Percentiles rank a stretch among this genome's conserved stretches.
Evolutionary conservation across 1,284 basidiomycete genomes (phyloP).

Genomic region (Golubevia pallescens): DNA sequence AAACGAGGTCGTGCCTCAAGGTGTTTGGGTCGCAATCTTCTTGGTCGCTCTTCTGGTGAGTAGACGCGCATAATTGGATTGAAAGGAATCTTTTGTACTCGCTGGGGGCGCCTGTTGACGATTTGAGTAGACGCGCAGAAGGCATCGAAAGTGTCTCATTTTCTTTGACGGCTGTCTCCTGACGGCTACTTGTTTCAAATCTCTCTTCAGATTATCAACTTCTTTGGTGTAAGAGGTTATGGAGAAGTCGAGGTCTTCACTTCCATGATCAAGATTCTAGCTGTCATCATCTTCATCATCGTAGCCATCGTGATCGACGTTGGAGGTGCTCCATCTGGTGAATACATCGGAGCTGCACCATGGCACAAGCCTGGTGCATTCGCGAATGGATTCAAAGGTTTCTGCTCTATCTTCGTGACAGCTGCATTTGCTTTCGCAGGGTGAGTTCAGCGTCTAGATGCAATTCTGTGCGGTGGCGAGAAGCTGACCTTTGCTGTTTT

Average conservation of each 20-base stretch:
- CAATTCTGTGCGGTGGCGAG: no score
- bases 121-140: not conserved
- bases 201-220: constrained; percentile 26
- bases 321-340: constrained; percentile 42
- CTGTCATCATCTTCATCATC: constrained; percentile 58
- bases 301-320: constrained; percentile 50
- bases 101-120: not conserved
- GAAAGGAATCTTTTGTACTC: not conserved
- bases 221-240: constrained; percentile 58
- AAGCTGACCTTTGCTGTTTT: no score
- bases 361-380: constrained; percentile 56
- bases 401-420: constrained; percentile 49
- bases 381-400: constrained; percentile 60
- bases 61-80: not conserved
- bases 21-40: constrained; percentile 20
- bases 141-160: not conserved
- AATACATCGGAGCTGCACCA: constrained; percentile 44
- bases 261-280: constrained; percentile 53
- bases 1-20: constrained; percentile 20
- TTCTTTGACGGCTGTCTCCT: not conserved
- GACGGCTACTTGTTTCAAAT: constrained; percentile 7
- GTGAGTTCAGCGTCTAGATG: no score
- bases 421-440: constrained; percentile 59
- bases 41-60: constrained; percentile 5
- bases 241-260: constrained; percentile 56